A percentile compares a stretch with the other conserved stretches of the same genome.
Conservation (phyloP, 208 protist species). For the Leishmania gerbilli region DNA sequence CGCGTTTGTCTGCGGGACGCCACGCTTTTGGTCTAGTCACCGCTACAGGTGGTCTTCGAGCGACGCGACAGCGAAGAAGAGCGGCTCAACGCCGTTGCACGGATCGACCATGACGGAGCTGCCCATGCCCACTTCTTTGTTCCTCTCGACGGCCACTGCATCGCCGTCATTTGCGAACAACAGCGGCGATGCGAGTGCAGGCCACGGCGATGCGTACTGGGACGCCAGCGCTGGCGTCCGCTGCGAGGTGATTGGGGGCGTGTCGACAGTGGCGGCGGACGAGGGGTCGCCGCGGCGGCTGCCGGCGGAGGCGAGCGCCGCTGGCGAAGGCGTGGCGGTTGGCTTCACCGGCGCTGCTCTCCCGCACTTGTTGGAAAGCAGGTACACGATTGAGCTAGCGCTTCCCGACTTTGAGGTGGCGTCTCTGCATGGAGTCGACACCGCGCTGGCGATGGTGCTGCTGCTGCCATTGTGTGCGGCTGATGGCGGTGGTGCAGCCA, state of each 20-base stretch:
- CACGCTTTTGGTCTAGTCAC: conserved; percentile 37
- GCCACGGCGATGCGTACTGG: not conserved
- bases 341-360: not conserved
- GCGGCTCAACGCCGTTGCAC: conserved; percentile 17
- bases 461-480: conserved; percentile 25
- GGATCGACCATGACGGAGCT: conserved; percentile 14
- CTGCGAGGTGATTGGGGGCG: conserved; percentile 31
- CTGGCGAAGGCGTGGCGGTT: not conserved
- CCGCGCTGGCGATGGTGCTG: conserved; percentile 30
- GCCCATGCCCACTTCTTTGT: not conserved
- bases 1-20: conserved; percentile 33
- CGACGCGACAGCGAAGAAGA: conserved; percentile 1
- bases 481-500: not conserved
- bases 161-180: conserved; percentile 23
- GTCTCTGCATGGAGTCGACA: conserved; percentile 21
- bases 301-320: conserved; percentile 1
- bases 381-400: conserved; percentile 27
- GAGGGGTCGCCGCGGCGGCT: conserved; percentile 15
- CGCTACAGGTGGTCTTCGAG: conserved; percentile 8
- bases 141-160: conserved; percentile 8
- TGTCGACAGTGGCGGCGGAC: conserved; percentile 12
- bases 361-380: conserved; percentile 24
- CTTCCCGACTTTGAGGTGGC: conserved; percentile 26
- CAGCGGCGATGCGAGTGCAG: not conserved
- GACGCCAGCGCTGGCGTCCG: conserved; percentile 12